Evolutionary conservation across 768 basidiomycete species (phyloP), one percentile per base, ranked within the genome.

Genomic region (Podaxis sp.): DNA sequence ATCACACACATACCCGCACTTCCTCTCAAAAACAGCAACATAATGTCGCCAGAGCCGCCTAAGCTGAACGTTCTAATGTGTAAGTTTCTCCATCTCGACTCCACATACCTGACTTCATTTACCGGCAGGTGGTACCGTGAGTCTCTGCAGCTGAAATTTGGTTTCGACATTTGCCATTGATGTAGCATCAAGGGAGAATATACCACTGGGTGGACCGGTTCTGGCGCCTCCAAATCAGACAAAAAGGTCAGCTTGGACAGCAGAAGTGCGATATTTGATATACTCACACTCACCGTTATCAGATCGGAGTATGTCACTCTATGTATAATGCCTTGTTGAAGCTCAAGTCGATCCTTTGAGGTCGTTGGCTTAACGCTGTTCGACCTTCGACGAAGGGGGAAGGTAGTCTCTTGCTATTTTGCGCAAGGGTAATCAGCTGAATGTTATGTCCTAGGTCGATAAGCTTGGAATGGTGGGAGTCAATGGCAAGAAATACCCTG

Each of bases 141-240:
- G 76, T 69, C 39, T 28, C 60, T 63, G 60, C 22, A 48, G 28
- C 52, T 28, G 8, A 9, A 24, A 24, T 12, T 22, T 15, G 22
- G 13, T 24, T 51, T 24, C 49, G 13, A 22, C 49, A 11, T 51
- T 22, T 4, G 15, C 15, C n/a, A 15, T 51, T 51, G 26, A 51
- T 28, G 22, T 7, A 15, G 7, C 49, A 66, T 63, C 24, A 66
- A 79, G 87, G 92, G 92, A 48, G 93, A 96, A 79, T 96, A 96
- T 73, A 96, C 95, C 65, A 96, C 95, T 57, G 95, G 95, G 72
- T 96, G 92, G 92, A 94, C 92, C 9, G 87, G 87, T 12, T 86
- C 90, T 40, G 95, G 95, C n/a, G 93, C 92, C 48, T 96, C 94
- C 15, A 93, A 88, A 71, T 96, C 94, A 4, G 95, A 96, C 78